phyloP scores from a whole-genome alignment of 495 filamentous ascomycete genomes.

The Talaromyces adpressus region DNA sequence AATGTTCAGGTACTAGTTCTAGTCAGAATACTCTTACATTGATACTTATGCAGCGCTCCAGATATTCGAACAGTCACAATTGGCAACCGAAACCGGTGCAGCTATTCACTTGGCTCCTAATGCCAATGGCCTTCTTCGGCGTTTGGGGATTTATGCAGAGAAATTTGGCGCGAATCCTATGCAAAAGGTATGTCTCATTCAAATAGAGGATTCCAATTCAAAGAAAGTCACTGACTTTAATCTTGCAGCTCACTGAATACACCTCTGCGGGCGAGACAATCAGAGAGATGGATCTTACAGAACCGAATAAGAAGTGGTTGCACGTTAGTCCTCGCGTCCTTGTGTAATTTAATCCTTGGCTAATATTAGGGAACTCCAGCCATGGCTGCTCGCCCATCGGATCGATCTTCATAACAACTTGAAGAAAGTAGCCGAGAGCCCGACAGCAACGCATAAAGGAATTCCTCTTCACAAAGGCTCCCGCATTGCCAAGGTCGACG shows the following conservation, averaged over 20 bases:
- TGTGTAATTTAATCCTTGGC: too few relatives aligned
- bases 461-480: too few relatives aligned
- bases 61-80: background rate
- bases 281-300: background rate
- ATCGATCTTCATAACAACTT: background rate
- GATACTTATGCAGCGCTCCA: background rate
- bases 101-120: background rate
- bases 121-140: background rate
- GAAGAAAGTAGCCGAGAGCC: background rate
- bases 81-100: background rate
- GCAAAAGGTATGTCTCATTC: too few relatives aligned
- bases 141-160: background rate
- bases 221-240: too few relatives aligned
- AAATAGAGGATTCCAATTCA: too few relatives aligned
- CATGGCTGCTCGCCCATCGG: background rate
- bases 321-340: too few relatives aligned
- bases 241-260: background rate
- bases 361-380: background rate
- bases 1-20: too few relatives aligned
- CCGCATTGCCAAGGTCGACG: too few relatives aligned
- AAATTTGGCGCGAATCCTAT: too few relatives aligned
- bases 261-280: background rate
- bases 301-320: too few relatives aligned
- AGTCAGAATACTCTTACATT: background rate
- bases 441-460: too few relatives aligned